Evolutionary conservation across 495 filamentous ascomycete species (phyloP).

Genomic region (Penicillium psychrofluorescens): DNA sequence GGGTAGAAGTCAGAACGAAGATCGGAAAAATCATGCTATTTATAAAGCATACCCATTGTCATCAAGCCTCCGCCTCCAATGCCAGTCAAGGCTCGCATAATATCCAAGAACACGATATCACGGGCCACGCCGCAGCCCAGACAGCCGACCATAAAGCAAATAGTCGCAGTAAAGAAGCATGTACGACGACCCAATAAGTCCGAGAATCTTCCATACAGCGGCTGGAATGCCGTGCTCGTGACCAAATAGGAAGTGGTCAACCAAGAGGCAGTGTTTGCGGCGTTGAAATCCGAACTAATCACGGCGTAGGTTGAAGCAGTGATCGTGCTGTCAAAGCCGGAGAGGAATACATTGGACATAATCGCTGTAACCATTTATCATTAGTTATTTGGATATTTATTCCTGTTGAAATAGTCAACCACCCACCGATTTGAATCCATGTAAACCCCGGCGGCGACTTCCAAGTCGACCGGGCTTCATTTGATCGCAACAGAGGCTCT

Average conservation of each 20-base stretch:
- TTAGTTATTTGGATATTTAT: too few species aligned
- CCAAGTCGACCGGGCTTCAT: constrained; percentile 15
- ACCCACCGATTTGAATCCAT: constrained; percentile 39
- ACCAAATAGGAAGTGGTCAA: constrained; percentile 59
- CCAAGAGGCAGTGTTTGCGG: constrained; percentile 57
- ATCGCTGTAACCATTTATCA: constrained; percentile 28
- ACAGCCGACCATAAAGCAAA: constrained; percentile 39
- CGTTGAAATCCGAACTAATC: constrained; percentile 63
- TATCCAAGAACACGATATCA: constrained; percentile 58
- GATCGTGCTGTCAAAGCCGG: constrained; percentile 60
- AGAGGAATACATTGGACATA: constrained; percentile 60
- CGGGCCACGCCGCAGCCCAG: constrained; percentile 40
- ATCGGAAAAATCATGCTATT: neutral
- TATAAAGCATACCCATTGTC: constrained; percentile 46
- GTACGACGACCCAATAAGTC: constrained; percentile 37
- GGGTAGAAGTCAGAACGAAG: neutral
- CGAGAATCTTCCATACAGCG: constrained; percentile 38
- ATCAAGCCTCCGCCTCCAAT: constrained; percentile 55
- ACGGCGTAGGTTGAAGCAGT: constrained; percentile 59
- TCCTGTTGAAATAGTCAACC: neutral
- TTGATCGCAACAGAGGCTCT: constrained; percentile 32
- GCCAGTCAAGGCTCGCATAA: constrained; percentile 70
- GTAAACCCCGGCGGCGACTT: constrained; percentile 34
- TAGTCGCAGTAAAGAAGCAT: constrained; percentile 36
- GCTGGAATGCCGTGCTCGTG: constrained; percentile 56